Conservation (phyloP, 1,284 basidiomycete species). For the Baeospora myosura region DNA sequence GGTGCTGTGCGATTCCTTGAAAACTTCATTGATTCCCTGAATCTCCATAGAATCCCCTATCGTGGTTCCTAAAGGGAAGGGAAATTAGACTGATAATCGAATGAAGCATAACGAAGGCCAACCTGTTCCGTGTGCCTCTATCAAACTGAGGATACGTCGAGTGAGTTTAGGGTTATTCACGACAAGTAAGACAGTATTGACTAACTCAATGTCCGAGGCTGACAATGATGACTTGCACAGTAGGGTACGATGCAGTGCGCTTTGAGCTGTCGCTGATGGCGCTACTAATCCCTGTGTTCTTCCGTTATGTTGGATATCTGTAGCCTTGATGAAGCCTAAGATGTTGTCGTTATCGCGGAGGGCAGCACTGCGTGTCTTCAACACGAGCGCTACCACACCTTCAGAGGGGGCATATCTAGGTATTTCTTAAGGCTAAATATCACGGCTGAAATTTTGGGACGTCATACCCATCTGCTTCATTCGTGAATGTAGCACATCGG, state of each 20-base stretch:
- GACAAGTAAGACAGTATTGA: constrained; percentile 1
- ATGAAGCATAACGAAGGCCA: background rate
- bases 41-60: constrained; percentile 30
- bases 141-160: constrained; percentile 19
- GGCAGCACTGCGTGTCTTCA: constrained; percentile 27
- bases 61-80: constrained; percentile 19
- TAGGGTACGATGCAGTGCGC: constrained; percentile 23
- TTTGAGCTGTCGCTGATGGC: constrained; percentile 27
- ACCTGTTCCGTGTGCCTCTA: constrained; percentile 32
- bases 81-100: background rate
- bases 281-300: constrained; percentile 30
- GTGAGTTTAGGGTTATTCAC: background rate
- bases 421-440: background rate
- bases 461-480: constrained; percentile 28
- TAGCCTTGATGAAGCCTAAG: constrained; percentile 25
- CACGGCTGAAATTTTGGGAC: background rate
- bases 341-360: constrained; percentile 27
- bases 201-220: constrained; percentile 28
- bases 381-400: constrained; percentile 25
- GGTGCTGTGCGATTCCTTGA: constrained; percentile 21
- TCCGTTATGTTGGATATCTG: constrained; percentile 27
- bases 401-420: constrained; percentile 27
- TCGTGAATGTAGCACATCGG: constrained; percentile 29
- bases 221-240: constrained; percentile 22
- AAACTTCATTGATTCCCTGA: constrained; percentile 29